phyloP scores from a whole-genome alignment of 352 stramenopile genomes.

The Phytophthora macrochlamydospora region DNA sequence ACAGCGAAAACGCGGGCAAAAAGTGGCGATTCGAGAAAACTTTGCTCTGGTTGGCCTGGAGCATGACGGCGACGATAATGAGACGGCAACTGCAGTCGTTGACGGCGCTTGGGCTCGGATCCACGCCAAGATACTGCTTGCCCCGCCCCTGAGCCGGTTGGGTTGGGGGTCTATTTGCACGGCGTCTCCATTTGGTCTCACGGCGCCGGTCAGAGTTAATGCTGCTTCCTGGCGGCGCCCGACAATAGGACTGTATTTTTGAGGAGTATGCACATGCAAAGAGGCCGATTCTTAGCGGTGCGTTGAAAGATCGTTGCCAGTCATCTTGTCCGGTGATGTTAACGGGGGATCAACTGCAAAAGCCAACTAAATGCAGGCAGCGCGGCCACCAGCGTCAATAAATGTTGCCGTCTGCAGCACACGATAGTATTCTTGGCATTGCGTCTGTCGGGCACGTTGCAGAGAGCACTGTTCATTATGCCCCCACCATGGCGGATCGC shows the following conservation, averaged over 20 bases:
- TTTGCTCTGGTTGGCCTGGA: no score
- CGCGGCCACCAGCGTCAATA: no score
- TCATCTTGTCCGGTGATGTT: conserved; percentile 15
- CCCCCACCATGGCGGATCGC: not conserved
- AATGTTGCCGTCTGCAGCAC: no score
- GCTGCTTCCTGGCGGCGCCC: conserved; percentile 2
- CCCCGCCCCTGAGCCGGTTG: conserved; percentile 3
- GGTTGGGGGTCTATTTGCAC: conserved; percentile 32
- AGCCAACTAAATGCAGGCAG: conserved; percentile 20
- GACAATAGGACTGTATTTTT: conserved; percentile 37
- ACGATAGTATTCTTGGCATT: no score
- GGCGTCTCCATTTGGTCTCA: conserved; percentile 23
- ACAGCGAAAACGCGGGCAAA: not conserved
- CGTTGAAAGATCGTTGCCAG: conserved; percentile 17
- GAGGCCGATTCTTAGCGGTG: conserved; percentile 9
- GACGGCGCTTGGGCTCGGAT: no score
- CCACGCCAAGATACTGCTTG: not conserved
- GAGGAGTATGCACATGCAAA: not conserved
- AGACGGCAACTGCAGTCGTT: no score
- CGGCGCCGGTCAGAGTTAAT: not conserved
- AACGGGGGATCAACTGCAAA: not conserved
- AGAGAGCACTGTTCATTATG: no score
- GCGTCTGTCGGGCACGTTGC: no score
- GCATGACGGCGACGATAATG: no score
- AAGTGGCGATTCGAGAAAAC: no score